Evolutionary conservation across 2,329 filamentous ascomycete genomes (phyloP).

Genomic region (Fusarium ramigenum): DNA sequence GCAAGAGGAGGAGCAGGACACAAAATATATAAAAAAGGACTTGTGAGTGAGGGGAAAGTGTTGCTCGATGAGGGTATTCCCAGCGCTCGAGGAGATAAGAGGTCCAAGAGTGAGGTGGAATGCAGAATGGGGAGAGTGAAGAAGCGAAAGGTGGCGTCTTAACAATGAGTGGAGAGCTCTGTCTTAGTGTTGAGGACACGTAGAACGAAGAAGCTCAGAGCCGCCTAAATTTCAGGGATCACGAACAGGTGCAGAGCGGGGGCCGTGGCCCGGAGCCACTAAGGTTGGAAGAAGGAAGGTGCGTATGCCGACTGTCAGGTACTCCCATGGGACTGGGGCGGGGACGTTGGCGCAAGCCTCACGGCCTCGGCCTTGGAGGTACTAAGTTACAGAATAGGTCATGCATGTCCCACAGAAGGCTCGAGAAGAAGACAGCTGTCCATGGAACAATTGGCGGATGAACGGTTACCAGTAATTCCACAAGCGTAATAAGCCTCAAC

Average conservation of each 20-base stretch:
- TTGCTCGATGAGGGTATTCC: conserved; percentile 29
- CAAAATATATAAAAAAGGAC: conserved; percentile 14
- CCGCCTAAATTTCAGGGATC: conserved; percentile 42
- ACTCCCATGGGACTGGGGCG: conserved; percentile 17
- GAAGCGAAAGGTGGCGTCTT: conserved; percentile 41
- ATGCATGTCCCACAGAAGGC: conserved; percentile 34
- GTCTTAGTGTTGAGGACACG: conserved; percentile 47
- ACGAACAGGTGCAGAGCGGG: conserved; percentile 34
- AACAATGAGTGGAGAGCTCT: conserved; percentile 43
- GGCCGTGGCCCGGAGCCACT: conserved; percentile 26
- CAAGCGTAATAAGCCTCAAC: not conserved
- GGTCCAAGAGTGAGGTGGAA: conserved; percentile 45
- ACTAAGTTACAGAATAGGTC: not conserved
- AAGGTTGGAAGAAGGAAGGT: conserved; percentile 35
- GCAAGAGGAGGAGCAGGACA: conserved; percentile 9
- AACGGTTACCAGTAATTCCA: not conserved
- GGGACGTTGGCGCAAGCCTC: conserved; percentile 22
- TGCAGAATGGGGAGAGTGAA: conserved; percentile 35
- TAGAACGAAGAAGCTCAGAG: conserved; percentile 45
- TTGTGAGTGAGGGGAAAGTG: not conserved
- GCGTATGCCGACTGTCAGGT: conserved; percentile 34
- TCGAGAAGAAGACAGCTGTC: conserved; percentile 30
- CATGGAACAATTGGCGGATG: conserved; percentile 9
- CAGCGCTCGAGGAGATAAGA: conserved; percentile 43
- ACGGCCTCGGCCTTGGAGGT: conserved; percentile 5